These are phyloP conservation scores for Ceratonia siliqua DNA, from an alignment of 306 rosid species.

Conservation along the genomic window DNA sequence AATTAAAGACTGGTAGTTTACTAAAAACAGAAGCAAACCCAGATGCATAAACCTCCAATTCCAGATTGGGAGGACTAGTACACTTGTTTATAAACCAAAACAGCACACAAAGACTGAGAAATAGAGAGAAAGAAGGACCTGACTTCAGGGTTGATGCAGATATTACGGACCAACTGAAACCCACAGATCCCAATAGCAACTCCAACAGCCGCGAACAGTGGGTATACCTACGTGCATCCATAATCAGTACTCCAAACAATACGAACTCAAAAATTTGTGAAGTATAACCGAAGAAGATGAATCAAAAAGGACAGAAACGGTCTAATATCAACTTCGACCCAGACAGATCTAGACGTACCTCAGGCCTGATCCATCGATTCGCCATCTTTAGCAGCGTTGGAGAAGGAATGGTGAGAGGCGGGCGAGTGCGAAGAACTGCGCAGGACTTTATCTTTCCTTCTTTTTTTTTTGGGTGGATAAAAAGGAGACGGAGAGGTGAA, in stretches of 20 bases:
- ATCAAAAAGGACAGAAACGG: not conserved
- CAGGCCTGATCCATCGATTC: constrained; percentile 81
- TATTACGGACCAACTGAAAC: constrained; percentile 61
- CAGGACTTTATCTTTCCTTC: constrained; percentile 5
- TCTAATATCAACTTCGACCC: not conserved
- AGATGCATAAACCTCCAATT: no score
- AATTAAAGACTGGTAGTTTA: not conserved
- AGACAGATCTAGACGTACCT: constrained; percentile 47
- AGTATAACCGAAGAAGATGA: not conserved
- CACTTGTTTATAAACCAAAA: no score
- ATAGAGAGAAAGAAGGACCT: constrained; percentile 49
- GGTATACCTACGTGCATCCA: constrained; percentile 62
- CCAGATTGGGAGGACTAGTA: no score
- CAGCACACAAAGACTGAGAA: no score
- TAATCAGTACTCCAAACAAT: no score
- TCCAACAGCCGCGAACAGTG: constrained; percentile 78
- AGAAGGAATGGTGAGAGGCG: not conserved
- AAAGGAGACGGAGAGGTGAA: no score
- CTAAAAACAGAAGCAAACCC: not conserved
- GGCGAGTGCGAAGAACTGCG: not conserved
- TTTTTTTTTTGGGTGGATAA: no score
- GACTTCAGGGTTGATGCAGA: constrained; percentile 92
- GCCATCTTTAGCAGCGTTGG: constrained; percentile 43
- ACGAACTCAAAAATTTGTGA: no score
- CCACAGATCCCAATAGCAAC: constrained; percentile 86